Evolutionary conservation across 2,329 filamentous ascomycete genomes (phyloP).

Genomic region (Sclerotinia nivalis): DNA sequence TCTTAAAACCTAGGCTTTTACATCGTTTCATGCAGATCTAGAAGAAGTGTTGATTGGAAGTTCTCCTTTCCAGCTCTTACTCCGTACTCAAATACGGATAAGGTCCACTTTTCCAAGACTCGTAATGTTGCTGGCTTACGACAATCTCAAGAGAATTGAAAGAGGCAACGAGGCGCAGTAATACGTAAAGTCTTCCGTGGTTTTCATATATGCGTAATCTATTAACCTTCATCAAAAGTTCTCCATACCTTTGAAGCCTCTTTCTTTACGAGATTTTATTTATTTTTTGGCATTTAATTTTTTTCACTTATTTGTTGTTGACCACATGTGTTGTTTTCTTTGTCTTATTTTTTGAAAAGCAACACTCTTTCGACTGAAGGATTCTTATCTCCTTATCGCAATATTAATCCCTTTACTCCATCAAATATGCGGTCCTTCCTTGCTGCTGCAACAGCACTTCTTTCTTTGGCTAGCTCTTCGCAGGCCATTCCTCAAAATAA

Average conservation of each 20-base stretch:
- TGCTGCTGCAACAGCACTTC: conserved; percentile 31
- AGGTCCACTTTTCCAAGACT: conserved; percentile 26
- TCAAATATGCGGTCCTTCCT: conserved; percentile 30
- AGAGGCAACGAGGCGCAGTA: conserved; percentile 23
- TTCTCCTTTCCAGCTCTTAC: conserved; percentile 16
- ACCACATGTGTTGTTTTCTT: background rate
- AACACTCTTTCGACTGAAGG: background rate
- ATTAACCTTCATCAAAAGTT: conserved; percentile 9
- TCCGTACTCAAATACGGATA: conserved; percentile 17
- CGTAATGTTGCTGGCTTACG: conserved; percentile 23
- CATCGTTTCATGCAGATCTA: conserved; percentile 12
- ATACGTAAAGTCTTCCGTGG: conserved; percentile 4
- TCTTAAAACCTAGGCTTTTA: background rate
- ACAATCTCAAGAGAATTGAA: conserved; percentile 13
- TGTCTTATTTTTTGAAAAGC: background rate
- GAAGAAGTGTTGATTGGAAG: conserved; percentile 15
- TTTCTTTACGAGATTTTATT: conserved; percentile 10
- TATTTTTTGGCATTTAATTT: background rate
- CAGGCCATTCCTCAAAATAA: conserved; percentile 33
- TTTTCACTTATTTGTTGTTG: conserved; percentile 3
- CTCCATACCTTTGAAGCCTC: conserved; percentile 11
- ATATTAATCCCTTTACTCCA: background rate
- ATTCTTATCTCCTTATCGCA: background rate
- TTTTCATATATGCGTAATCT: conserved; percentile 11
- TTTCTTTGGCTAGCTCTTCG: conserved; percentile 31